phyloP scores from a whole-genome alignment of 2,329 filamentous ascomycete species.

The Aspergillus cejpii region DNA sequence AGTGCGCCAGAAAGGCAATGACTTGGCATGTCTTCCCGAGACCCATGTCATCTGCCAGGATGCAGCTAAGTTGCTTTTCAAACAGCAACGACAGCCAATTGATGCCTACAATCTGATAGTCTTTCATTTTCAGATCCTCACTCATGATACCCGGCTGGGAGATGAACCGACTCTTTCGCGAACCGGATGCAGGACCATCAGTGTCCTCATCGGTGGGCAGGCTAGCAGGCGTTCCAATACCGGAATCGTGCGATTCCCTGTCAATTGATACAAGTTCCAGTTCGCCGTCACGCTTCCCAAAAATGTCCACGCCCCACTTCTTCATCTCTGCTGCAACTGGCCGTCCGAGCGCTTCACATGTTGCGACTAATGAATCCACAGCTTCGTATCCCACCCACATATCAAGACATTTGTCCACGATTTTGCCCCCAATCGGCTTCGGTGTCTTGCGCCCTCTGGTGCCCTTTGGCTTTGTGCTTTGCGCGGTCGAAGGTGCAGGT shows the following conservation, averaged over 20 bases:
- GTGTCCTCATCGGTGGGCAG: slow-evolving; percentile 43
- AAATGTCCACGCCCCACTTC: slow-evolving; percentile 61
- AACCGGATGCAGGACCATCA: slow-evolving; percentile 34
- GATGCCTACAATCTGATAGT: slow-evolving; percentile 87
- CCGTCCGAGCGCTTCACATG: slow-evolving; percentile 67
- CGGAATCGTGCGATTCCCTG: slow-evolving; percentile 53
- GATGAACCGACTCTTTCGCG: slow-evolving; percentile 43
- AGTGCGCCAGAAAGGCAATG: slow-evolving; percentile 79
- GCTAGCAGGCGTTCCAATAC: slow-evolving; percentile 57
- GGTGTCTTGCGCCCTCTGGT: slow-evolving; percentile 47
- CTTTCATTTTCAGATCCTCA: slow-evolving; percentile 70
- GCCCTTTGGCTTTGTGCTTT: slow-evolving; percentile 41
- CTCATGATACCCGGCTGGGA: slow-evolving; percentile 73
- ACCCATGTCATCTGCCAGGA: slow-evolving; percentile 94
- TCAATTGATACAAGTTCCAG: slow-evolving; percentile 54
- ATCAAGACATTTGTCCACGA: slow-evolving; percentile 60
- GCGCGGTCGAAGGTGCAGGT: slow-evolving; percentile 40
- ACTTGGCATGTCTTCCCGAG: slow-evolving; percentile 95
- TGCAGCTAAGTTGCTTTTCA: slow-evolving; percentile 71
- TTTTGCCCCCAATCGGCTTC: slow-evolving; percentile 57
- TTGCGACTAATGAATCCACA: slow-evolving; percentile 71
- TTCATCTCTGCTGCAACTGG: slow-evolving; percentile 60
- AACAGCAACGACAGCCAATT: slow-evolving; percentile 91
- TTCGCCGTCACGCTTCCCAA: slow-evolving; percentile 56
- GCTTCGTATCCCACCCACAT: slow-evolving; percentile 76